phyloP scores from a whole-genome alignment of 208 protist species.

The Leishmania tropica region DNA sequence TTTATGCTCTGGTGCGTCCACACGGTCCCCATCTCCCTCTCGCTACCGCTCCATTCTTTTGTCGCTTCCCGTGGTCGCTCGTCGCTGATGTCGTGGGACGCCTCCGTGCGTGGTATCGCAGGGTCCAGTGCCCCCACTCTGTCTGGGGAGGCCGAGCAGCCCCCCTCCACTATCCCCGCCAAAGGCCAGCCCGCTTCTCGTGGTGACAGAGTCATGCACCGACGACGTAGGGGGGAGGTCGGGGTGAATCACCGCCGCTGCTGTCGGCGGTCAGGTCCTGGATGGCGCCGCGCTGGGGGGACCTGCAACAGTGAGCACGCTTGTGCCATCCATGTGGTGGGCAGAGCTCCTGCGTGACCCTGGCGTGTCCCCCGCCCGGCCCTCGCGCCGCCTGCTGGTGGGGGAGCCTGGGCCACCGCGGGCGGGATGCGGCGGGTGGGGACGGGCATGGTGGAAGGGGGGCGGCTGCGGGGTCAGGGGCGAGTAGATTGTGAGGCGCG shows the following conservation, averaged over 20 bases:
- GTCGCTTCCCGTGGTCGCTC: neutral
- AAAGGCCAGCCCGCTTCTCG: no score
- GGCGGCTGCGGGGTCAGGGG: neutral
- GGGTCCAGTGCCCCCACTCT: neutral
- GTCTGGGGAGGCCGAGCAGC: neutral
- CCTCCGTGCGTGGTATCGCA: neutral
- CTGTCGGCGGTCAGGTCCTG: neutral
- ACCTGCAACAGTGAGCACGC: neutral
- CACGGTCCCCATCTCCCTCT: neutral
- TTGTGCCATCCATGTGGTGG: neutral
- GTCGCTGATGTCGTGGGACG: neutral
- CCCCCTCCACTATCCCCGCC: neutral
- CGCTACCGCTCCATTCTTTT: neutral
- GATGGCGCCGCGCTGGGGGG: neutral
- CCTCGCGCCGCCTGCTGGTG: neutral
- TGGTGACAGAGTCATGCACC: neutral
- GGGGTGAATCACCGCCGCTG: neutral
- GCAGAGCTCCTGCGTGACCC: neutral
- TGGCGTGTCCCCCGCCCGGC: neutral
- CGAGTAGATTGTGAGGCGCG: neutral
- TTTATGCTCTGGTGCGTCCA: neutral
- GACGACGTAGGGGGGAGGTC: neutral
- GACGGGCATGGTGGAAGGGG: neutral
- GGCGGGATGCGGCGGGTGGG: neutral
- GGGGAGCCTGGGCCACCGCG: neutral